A percentile compares a stretch with the other conserved stretches of the same genome.
phyloP scores from a whole-genome alignment of 1,284 basidiomycete species.

The Papiliotrema flavescens region DNA sequence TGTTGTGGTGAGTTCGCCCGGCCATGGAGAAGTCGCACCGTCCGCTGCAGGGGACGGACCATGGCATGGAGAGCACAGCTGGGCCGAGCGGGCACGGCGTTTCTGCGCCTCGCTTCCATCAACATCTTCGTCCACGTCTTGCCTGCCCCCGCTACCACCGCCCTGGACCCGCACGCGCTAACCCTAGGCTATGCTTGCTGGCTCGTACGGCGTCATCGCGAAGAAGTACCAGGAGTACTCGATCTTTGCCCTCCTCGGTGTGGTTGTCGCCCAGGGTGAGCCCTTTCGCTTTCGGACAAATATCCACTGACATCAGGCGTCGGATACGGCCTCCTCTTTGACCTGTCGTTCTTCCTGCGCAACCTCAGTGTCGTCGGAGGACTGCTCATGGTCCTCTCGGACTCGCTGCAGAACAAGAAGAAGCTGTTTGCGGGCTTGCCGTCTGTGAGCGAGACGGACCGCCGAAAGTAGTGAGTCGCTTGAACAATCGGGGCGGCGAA shows the following conservation, averaged over 20 bases:
- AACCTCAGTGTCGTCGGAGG: slow-evolving; percentile 89
- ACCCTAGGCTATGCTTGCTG: slow-evolving; percentile 77
- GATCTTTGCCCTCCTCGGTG: slow-evolving; percentile 80
- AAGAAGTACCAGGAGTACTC: slow-evolving; percentile 86
- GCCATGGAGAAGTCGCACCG: no score
- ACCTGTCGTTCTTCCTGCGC: slow-evolving; percentile 98
- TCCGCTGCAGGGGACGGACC: no score
- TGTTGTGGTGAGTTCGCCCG: slow-evolving; percentile 69
- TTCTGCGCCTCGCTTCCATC: no score
- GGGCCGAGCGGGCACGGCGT: no score
- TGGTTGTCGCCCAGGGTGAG: slow-evolving; percentile 82
- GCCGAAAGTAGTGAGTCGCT: slow-evolving; percentile 84
- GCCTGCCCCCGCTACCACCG: no score
- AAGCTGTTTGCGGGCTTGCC: slow-evolving; percentile 90
- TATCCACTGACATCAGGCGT: slow-evolving; percentile 53
- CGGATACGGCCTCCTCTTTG: slow-evolving; percentile 92
- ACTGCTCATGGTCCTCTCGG: slow-evolving; percentile 96
- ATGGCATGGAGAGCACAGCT: no score
- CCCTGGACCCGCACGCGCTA: neutral
- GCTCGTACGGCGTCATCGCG: slow-evolving; percentile 81
- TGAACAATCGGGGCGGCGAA: no score
- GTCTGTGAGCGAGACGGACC: slow-evolving; percentile 85
- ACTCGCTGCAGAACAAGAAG: slow-evolving; percentile 82
- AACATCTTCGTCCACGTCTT: no score
- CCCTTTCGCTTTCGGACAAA: neutral